phyloP scores from a whole-genome alignment of 2,329 filamentous ascomycete genomes.

The Colletotrichum chrysophilum region DNA sequence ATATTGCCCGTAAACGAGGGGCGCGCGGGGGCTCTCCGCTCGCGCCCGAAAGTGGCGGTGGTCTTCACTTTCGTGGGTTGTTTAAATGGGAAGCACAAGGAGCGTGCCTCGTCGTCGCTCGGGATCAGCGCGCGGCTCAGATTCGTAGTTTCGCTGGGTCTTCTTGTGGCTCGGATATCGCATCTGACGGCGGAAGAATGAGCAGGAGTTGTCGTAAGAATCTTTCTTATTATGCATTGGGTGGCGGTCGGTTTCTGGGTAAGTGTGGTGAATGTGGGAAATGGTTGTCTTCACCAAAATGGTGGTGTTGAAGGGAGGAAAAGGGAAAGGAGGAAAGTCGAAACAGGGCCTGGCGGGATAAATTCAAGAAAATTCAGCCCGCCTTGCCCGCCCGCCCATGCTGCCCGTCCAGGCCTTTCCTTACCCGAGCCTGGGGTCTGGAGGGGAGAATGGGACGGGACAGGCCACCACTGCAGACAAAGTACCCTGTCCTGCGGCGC shows the following conservation, averaged over 20 bases:
- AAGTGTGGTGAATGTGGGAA: slow-evolving; percentile 18
- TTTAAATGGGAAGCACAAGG: slow-evolving; percentile 19
- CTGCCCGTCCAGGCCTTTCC: slow-evolving; percentile 7
- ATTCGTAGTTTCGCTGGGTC: slow-evolving; percentile 53
- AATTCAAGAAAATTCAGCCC: slow-evolving; percentile 22
- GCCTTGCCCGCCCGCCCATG: background rate
- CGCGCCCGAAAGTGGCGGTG: slow-evolving; percentile 12
- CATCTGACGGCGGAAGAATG: slow-evolving; percentile 64
- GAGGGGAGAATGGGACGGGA: background rate
- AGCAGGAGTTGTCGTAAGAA: slow-evolving; percentile 45
- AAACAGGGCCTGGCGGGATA: slow-evolving; percentile 2
- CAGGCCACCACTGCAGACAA: slow-evolving; percentile 10
- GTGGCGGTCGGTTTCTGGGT: slow-evolving; percentile 25
- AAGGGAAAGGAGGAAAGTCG: slow-evolving; percentile 16
- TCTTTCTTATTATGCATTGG: slow-evolving; percentile 64
- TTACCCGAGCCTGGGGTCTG: background rate
- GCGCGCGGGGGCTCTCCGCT: slow-evolving; percentile 17
- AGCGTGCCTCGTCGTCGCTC: slow-evolving; percentile 63
- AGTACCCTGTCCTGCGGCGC: background rate
- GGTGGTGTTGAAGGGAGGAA: slow-evolving; percentile 25
- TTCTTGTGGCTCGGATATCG: slow-evolving; percentile 55
- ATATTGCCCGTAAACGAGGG: slow-evolving; percentile 32
- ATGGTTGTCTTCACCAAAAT: slow-evolving; percentile 24
- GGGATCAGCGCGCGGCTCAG: slow-evolving; percentile 60
- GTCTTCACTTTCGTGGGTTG: slow-evolving; percentile 10